phyloP scores from a whole-genome alignment of 2,329 filamentous ascomycete species.

The Pestalotiopsis sp. region DNA sequence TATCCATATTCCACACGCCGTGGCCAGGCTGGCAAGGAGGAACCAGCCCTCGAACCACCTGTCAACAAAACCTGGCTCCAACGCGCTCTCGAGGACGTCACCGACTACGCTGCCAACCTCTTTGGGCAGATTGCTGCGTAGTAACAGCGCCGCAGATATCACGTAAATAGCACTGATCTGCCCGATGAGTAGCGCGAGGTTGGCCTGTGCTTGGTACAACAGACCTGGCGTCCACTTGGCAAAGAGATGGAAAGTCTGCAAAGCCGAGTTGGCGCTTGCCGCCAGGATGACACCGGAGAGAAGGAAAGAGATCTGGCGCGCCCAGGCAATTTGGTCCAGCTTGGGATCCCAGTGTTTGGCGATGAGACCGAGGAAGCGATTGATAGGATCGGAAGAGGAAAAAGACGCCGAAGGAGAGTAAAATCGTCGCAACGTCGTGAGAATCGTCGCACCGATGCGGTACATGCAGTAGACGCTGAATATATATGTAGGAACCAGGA shows the following conservation, averaged over 20 bases:
- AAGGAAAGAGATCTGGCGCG: constrained; percentile 81
- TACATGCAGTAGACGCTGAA: constrained; percentile 87
- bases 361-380: constrained; percentile 77
- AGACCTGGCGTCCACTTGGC: constrained; percentile 73
- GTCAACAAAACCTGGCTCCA: constrained; percentile 74
- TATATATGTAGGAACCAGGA: constrained; percentile 63
- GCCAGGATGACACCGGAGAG: constrained; percentile 82
- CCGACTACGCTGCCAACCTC: constrained; percentile 79
- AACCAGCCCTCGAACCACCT: constrained; percentile 92
- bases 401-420: constrained; percentile 54
- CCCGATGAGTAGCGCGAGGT: constrained; percentile 76
- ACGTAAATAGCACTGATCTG: constrained; percentile 87
- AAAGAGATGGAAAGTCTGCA: constrained; percentile 86
- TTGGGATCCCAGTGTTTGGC: constrained; percentile 84
- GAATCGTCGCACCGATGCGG: constrained; percentile 72
- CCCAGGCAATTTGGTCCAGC: constrained; percentile 81
- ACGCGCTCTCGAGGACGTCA: constrained; percentile 75
- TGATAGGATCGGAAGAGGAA: constrained; percentile 78
- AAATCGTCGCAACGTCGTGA: constrained; percentile 67
- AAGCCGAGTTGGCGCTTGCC: constrained; percentile 77
- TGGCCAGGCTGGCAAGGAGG: constrained; percentile 66
- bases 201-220: constrained; percentile 75
- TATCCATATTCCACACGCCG: constrained; percentile 73
- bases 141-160: constrained; percentile 75
- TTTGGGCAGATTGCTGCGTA: constrained; percentile 76